phyloP scores from a whole-genome alignment of 495 filamentous ascomycete species.

The Xylaria castorea region DNA sequence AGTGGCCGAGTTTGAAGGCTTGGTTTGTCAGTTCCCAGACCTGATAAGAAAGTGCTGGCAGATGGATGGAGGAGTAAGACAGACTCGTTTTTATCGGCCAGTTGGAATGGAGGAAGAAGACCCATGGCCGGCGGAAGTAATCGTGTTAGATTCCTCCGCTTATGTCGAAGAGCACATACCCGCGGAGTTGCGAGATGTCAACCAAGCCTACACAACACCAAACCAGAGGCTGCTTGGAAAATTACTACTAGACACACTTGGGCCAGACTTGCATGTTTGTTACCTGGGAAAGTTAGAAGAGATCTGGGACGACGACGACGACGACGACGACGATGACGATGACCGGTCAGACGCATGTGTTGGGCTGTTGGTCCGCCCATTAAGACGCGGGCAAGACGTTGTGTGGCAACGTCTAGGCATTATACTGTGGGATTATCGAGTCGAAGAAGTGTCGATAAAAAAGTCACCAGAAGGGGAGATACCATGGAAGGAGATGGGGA shows the following conservation, averaged over 20 bases:
- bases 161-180: neutral
- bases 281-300: neutral
- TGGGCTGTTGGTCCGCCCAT: neutral
- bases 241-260: neutral
- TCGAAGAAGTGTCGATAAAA: neutral
- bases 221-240: neutral
- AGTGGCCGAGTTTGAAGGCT: neutral
- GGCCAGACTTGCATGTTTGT: neutral
- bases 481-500: neutral
- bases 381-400: neutral
- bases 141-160: neutral
- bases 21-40: neutral
- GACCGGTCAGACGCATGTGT: neutral
- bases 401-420: neutral
- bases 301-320: neutral
- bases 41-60: neutral
- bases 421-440: neutral
- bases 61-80: neutral
- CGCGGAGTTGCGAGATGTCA: neutral
- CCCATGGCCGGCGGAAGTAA: neutral
- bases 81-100: neutral
- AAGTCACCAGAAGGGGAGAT: neutral
- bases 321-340: neutral
- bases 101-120: neutral
- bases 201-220: neutral